Evolutionary conservation across 257 asterid species (phyloP).

Genomic region (Gardenia jasminoides): DNA sequence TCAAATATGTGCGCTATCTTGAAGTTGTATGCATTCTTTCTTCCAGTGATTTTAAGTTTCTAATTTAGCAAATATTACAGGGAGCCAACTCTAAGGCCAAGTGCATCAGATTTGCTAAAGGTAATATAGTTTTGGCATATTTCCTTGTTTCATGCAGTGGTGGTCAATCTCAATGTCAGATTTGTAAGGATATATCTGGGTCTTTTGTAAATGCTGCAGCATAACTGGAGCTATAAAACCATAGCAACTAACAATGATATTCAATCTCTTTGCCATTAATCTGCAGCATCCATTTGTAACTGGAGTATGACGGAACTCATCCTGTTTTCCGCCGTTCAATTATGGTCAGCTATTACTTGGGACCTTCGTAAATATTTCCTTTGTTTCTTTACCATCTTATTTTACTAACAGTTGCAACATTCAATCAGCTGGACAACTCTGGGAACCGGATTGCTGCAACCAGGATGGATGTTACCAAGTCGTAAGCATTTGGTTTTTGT

Average conservation of each 20-base stretch:
- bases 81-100: slow-evolving; percentile 82
- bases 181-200: not conserved
- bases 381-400: slow-evolving; percentile 10
- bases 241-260: slow-evolving; percentile 1
- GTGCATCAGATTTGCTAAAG: slow-evolving; percentile 88
- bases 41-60: slow-evolving; percentile 22
- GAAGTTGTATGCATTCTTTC: slow-evolving; percentile 2
- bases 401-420: slow-evolving; percentile 14
- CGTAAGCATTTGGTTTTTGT: slow-evolving; percentile 48
- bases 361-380: slow-evolving; percentile 12
- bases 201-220: not conserved
- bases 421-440: slow-evolving; percentile 55
- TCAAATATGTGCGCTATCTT: slow-evolving; percentile 9
- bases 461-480: slow-evolving; percentile 54
- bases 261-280: slow-evolving; percentile 25
- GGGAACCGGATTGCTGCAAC: slow-evolving; percentile 46
- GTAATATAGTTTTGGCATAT: slow-evolving; percentile 31
- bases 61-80: slow-evolving; percentile 41
- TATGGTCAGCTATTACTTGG: slow-evolving; percentile 48
- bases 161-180: not conserved
- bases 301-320: slow-evolving; percentile 59
- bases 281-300: slow-evolving; percentile 96
- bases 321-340: slow-evolving; percentile 52
- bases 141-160: slow-evolving; percentile 10
- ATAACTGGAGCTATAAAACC: not conserved